Evolutionary conservation across 2,329 filamentous ascomycete genomes (phyloP).

Genomic region (Tolypocladium tropicale): DNA sequence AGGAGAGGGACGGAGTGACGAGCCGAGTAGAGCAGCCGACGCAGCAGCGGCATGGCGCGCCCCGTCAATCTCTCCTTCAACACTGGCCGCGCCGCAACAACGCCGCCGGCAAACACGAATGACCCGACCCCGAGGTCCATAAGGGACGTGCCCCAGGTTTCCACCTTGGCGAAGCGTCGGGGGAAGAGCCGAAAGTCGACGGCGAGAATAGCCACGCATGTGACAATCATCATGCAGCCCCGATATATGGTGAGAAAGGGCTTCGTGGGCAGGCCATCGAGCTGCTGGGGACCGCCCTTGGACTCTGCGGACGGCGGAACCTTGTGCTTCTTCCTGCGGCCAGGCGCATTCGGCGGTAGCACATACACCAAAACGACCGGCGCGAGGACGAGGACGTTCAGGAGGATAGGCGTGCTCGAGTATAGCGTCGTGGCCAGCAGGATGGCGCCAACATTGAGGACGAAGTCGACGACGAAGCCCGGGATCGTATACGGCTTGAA

Average conservation of each 20-base stretch:
- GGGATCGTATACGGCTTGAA: slow-evolving; percentile 66
- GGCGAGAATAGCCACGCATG: slow-evolving; percentile 85
- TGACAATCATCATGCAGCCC: slow-evolving; percentile 82
- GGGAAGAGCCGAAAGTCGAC: slow-evolving; percentile 94
- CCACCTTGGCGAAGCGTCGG: slow-evolving; percentile 90
- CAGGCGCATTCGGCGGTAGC: slow-evolving; percentile 28
- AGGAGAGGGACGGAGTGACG: slow-evolving; percentile 79
- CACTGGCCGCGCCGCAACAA: slow-evolving; percentile 77
- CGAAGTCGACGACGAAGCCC: slow-evolving; percentile 67
- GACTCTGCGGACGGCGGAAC: slow-evolving; percentile 32
- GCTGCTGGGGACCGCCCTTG: slow-evolving; percentile 16
- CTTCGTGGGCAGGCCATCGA: slow-evolving; percentile 59
- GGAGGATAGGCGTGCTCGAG: slow-evolving; percentile 59
- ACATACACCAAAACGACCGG: slow-evolving; percentile 57
- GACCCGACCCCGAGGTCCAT: slow-evolving; percentile 98
- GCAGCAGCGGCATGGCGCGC: slow-evolving; percentile 35
- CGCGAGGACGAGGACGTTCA: slow-evolving; percentile 63
- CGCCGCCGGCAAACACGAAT: slow-evolving; percentile 88
- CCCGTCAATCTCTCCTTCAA: slow-evolving; percentile 57
- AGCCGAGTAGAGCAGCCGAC: slow-evolving; percentile 54
- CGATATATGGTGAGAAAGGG: slow-evolving; percentile 90
- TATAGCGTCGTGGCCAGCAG: slow-evolving; percentile 84
- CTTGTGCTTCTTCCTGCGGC: slow-evolving; percentile 34
- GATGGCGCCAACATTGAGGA: slow-evolving; percentile 74
- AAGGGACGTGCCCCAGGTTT: slow-evolving; percentile 98